Percentiles rank a stretch among this genome's conserved stretches.
These are phyloP conservation scores for Thalia dealbata DNA, from an alignment of 176 grass and related monocot genomes.

Conservation along the genomic window DNA sequence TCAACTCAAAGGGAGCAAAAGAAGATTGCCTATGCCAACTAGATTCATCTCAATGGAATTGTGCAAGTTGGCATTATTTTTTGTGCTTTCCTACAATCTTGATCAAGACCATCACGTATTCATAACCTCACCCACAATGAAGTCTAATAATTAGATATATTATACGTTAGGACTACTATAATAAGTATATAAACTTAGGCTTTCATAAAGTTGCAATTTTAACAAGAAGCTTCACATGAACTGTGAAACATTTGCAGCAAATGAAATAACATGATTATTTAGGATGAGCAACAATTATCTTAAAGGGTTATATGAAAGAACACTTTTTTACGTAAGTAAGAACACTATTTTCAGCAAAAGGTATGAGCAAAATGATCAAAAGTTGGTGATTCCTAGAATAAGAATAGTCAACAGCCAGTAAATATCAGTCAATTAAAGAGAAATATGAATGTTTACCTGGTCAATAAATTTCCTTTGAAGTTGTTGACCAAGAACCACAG, in stretches of 20 bases:
- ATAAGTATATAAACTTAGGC: neutral
- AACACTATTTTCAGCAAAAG: neutral
- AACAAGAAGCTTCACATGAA: no score
- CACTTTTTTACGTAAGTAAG: neutral
- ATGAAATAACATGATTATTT: neutral
- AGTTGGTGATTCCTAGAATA: neutral
- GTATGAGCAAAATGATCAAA: neutral
- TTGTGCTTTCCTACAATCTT: neutral
- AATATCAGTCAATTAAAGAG: neutral
- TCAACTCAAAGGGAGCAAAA: neutral
- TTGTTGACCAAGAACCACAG: slow-evolving; percentile 79
- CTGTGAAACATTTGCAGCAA: neutral
- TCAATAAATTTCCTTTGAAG: slow-evolving; percentile 68
- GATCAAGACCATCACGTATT: neutral
- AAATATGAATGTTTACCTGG: slow-evolving; percentile 39
- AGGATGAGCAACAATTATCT: neutral
- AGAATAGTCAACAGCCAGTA: neutral
- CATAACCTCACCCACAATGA: neutral
- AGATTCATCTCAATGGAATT: neutral
- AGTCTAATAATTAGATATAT: neutral
- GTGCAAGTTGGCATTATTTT: neutral
- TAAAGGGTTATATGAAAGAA: neutral
- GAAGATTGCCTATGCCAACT: neutral
- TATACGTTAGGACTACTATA: neutral
- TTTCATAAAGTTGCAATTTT: neutral